These are phyloP conservation scores for Cryptosporidium felis DNA, from an alignment of 169 alveolate species.

Conservation along the genomic window DNA sequence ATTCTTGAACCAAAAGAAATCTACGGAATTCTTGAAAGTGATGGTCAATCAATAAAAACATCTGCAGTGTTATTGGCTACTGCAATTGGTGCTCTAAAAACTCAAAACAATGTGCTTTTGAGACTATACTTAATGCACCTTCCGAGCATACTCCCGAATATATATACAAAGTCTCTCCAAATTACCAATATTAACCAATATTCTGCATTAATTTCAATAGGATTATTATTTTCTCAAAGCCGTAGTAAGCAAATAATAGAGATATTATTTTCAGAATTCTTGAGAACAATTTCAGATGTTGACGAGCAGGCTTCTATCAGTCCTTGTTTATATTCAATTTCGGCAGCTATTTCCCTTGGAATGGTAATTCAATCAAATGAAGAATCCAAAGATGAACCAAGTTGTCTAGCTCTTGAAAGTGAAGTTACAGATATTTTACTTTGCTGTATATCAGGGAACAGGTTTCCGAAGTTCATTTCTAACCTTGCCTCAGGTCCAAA, in stretches of 20 bases:
- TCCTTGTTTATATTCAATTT: conserved; percentile 32
- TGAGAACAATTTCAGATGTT: conserved; percentile 36
- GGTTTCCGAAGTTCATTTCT: background rate
- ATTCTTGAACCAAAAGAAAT: conserved; percentile 43
- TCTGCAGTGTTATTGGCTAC: conserved; percentile 35
- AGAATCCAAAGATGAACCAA: background rate
- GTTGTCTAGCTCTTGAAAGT: background rate
- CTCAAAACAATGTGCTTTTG: conserved; percentile 16
- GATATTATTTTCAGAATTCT: conserved; percentile 28
- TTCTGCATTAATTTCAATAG: conserved; percentile 38
- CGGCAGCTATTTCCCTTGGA: conserved; percentile 52
- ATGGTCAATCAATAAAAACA: conserved; percentile 53
- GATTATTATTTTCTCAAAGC: conserved; percentile 56
- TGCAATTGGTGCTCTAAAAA: conserved; percentile 42
- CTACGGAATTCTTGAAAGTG: conserved; percentile 22
- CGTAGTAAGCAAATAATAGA: conserved; percentile 24
- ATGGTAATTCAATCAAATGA: conserved; percentile 37
- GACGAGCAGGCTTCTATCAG: conserved; percentile 57
- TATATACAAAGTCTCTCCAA: conserved; percentile 59
- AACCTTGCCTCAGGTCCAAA: conserved; percentile 54
- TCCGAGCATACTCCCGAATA: conserved; percentile 59
- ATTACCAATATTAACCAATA: conserved; percentile 44
- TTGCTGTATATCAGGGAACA: conserved; percentile 27
- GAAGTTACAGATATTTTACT: background rate
- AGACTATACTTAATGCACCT: conserved; percentile 58